Evolutionary conservation across 805 yeast species (phyloP), one percentile per base, ranked within the genome.

Genomic region (Pichia manshurica): DNA sequence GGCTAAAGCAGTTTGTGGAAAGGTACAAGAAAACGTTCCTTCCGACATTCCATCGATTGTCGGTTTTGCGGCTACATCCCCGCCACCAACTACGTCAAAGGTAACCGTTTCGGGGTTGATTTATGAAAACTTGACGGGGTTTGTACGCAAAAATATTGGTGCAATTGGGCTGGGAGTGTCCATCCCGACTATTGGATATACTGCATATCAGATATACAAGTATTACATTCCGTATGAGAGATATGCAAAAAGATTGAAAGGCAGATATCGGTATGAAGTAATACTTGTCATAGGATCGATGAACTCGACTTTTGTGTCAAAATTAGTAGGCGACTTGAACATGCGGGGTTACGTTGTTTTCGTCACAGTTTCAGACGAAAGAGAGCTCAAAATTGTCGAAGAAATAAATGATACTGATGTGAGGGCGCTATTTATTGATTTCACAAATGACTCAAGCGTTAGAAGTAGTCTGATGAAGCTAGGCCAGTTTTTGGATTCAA

Each of bases 291-390:
- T 87, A 4, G 95, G 95, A 1, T 81, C 88, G 1, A 89, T 90
- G 2, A 71, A 78, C 2, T 91, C 85, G 52, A 87, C 88, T 1
- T 66, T 86, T 47, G 79, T 87, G 1, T 72, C 86, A 48, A 71
- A 81, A 44, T 66, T 87, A 28, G 86, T 89, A 1, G 72, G 77
- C 48, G 96, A 87, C 60, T 72, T 87, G 53, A 89, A 86, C 53
- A 74, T 75, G 39, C 70, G 95, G 46, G 95, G 96, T 1, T 87
- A 84, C 60, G 82, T 88, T 29, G 89, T 88, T 3, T 87, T 83
- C 60, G 72, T 87, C 53, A 81, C 95, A 0, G 77, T 81, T n/a
- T 62, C 77, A n/a, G 78, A 74, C 50, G 87, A 81, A 25, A 73
- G 71, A 52, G 87, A 82, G 51, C 61, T 70, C 39, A 68, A 65